Conservation (phyloP, 345 rosid species). For the Brassica carinata region DNA sequence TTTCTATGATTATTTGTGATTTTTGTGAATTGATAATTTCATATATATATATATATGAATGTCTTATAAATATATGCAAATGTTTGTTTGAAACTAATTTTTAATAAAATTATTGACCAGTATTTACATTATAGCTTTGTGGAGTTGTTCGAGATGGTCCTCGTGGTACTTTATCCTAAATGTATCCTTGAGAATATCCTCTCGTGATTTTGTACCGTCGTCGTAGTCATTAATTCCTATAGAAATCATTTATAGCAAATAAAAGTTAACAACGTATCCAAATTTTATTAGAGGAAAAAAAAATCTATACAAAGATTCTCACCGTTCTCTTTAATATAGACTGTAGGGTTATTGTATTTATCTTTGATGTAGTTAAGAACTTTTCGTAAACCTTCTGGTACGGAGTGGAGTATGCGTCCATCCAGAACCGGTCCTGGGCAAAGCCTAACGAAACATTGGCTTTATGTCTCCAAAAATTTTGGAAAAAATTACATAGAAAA, state of each 20-base stretch:
- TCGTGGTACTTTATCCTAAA: conserved; percentile 32
- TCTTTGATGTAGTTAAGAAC: conserved; percentile 37
- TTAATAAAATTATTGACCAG: not conserved
- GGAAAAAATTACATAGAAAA: no score
- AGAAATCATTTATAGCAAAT: not conserved
- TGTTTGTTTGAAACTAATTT: not conserved
- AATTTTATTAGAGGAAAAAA: not conserved
- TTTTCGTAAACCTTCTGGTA: conserved; percentile 26
- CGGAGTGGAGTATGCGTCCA: not conserved
- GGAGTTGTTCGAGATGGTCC: conserved; percentile 36
- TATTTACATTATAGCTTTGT: conserved; percentile 34
- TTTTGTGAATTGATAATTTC: not conserved
- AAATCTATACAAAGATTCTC: not conserved
- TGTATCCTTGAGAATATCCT: conserved; percentile 32
- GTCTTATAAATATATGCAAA: not conserved
- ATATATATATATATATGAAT: no score
- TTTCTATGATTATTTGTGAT: not conserved
- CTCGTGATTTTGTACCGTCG: conserved; percentile 26
- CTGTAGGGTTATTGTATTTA: conserved; percentile 47
- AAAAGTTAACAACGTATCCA: not conserved
- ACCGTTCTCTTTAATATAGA: conserved; percentile 61
- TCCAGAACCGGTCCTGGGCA: no score
- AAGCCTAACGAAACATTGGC: no score
- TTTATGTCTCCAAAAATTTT: no score
- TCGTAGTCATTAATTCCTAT: conserved; percentile 27